Percentiles rank a stretch among this genome's conserved stretches.
Evolutionary conservation across 306 rosid species (phyloP).

Genomic region (Echinosophora koreensis): DNA sequence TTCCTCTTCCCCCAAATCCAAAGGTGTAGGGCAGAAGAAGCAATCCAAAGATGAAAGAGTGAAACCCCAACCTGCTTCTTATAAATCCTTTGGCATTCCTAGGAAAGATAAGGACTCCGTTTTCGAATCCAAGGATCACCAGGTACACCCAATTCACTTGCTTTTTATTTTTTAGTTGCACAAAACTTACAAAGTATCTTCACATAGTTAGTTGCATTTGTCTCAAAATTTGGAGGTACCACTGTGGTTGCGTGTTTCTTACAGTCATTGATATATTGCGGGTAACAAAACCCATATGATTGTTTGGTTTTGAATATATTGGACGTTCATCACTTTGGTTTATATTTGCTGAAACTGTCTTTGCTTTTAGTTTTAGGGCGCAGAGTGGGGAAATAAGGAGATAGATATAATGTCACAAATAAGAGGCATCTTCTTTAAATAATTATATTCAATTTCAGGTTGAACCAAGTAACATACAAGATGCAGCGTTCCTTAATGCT

Average conservation of each 20-base stretch:
- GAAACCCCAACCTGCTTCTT: constrained; percentile 55
- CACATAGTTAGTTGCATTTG: too few relatives aligned
- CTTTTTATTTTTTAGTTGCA: neutral
- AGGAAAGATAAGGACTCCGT: constrained; percentile 67
- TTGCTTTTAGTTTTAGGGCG: too few relatives aligned
- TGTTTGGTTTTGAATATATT: too few relatives aligned
- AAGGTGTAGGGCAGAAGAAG: constrained; percentile 39
- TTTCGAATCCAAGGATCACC: constrained; percentile 66
- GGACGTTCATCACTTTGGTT: too few relatives aligned
- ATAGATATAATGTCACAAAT: neutral
- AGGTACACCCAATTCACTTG: constrained; percentile 52
- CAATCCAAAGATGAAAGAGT: constrained; percentile 56
- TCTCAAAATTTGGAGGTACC: too few relatives aligned
- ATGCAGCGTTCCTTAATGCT: constrained; percentile 82
- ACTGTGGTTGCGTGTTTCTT: too few relatives aligned
- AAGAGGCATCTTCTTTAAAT: constrained; percentile 19
- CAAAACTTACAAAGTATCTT: neutral
- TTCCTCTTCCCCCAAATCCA: constrained; percentile 44
- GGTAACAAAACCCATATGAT: too few relatives aligned
- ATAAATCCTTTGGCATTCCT: constrained; percentile 65
- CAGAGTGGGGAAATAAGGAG: constrained; percentile 36
- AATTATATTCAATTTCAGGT: constrained; percentile 62
- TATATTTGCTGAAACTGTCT: too few relatives aligned
- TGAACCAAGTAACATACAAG: constrained; percentile 73
- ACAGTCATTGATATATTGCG: too few relatives aligned